A percentile compares a stretch with the other conserved stretches of the same genome.
phyloP scores from a whole-genome alignment of 2,329 filamentous ascomycete species.

The Colletotrichum sp. region DNA sequence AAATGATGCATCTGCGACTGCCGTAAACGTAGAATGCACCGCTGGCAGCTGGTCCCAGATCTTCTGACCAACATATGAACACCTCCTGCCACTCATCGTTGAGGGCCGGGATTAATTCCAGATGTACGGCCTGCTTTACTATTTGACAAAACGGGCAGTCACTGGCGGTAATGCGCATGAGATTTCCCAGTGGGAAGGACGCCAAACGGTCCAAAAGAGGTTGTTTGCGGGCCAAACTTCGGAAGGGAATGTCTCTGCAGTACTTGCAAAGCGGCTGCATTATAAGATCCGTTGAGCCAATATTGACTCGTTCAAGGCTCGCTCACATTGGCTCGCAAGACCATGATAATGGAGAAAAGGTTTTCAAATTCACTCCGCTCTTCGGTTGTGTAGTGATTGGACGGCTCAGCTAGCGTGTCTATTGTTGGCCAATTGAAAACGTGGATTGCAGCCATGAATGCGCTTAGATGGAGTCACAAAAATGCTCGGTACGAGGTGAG shows the following conservation, averaged over 20 bases:
- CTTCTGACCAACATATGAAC: not conserved
- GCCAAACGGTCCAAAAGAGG: not conserved
- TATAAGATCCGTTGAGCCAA: not conserved
- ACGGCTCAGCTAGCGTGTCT: not conserved
- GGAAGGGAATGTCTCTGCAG: not conserved
- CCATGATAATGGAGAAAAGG: not conserved
- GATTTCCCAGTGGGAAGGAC: not conserved
- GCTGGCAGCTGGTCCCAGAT: not conserved
- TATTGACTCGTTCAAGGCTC: not conserved
- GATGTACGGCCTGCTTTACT: not conserved
- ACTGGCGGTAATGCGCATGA: not conserved
- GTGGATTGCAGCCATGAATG: not conserved
- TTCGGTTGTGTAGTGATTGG: not conserved
- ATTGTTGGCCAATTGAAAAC: not conserved
- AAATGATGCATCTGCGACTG: not conserved
- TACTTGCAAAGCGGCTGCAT: not conserved
- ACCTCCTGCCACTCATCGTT: not conserved
- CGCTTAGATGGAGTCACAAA: no score
- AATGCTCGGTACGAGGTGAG: not conserved
- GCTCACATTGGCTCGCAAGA: not conserved
- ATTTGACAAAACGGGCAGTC: not conserved
- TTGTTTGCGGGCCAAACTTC: no score
- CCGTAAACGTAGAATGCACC: not conserved
- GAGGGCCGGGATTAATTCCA: not conserved
- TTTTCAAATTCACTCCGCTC: not conserved